Percentiles rank a stretch among this genome's conserved stretches.
These are phyloP conservation scores for Venturia nashicola DNA, from an alignment of 2,329 filamentous ascomycete genomes.

Conservation along the genomic window DNA sequence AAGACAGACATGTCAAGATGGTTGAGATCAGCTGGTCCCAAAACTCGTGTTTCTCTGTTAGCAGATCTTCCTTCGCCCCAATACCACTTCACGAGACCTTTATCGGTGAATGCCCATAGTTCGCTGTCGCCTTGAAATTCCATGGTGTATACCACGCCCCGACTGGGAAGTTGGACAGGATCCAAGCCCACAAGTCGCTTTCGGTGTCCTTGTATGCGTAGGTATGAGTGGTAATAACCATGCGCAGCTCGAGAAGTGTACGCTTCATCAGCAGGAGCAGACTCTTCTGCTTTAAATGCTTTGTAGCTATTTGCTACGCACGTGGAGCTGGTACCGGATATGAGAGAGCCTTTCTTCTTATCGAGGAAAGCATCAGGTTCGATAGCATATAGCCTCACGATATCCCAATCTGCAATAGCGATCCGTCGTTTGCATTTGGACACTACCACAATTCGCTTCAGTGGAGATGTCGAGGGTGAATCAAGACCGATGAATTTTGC, in stretches of 20 bases:
- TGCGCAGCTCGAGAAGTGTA: constrained; percentile 4
- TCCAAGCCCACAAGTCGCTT: constrained; percentile 8
- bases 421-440: background rate
- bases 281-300: constrained; percentile 4
- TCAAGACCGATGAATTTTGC: constrained; percentile 4
- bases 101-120: constrained; percentile 9
- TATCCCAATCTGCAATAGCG: constrained; percentile 8
- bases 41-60: background rate
- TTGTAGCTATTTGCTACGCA: background rate
- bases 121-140: constrained; percentile 3
- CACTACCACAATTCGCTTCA: background rate
- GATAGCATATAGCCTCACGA: constrained; percentile 1
- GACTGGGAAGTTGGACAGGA: constrained; percentile 3
- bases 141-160: constrained; percentile 8
- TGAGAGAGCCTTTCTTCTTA: background rate
- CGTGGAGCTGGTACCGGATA: background rate
- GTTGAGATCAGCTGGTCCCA: background rate
- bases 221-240: constrained; percentile 7
- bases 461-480: background rate
- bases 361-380: constrained; percentile 6
- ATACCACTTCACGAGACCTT: constrained; percentile 8
- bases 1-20: background rate
- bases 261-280: background rate
- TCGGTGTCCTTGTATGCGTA: background rate
- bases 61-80: constrained; percentile 6